Evolutionary conservation across 2,329 filamentous ascomycete genomes (phyloP).

Genomic region (Pseudogymnoascus sp.): DNA sequence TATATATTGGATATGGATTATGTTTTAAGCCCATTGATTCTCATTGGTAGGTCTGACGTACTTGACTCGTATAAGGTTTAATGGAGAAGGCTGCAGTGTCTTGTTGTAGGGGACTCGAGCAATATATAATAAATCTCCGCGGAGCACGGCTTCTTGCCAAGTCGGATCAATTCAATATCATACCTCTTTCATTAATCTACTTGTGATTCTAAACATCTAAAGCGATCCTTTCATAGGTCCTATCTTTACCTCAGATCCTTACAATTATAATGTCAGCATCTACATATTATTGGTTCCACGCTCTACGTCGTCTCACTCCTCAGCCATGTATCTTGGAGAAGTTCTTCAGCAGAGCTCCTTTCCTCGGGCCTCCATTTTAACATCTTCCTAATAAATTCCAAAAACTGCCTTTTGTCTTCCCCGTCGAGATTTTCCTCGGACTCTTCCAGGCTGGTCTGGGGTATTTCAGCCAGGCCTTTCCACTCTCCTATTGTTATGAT

Average conservation of each 20-base stretch:
- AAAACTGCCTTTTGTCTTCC: conserved; percentile 23
- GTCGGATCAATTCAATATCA: too few species aligned
- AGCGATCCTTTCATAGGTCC: background rate
- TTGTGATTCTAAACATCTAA: background rate
- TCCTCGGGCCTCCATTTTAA: conserved; percentile 29
- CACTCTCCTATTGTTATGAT: background rate
- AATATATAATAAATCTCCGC: too few species aligned
- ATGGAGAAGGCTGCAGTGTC: too few species aligned
- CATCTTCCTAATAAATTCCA: conserved; percentile 30
- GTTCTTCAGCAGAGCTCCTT: background rate
- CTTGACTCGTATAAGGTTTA: too few species aligned
- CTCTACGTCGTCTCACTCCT: background rate
- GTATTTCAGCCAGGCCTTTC: background rate
- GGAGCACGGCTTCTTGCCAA: too few species aligned
- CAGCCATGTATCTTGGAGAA: background rate
- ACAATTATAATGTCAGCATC: background rate
- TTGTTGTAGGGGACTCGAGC: too few species aligned
- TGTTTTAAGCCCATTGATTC: too few species aligned
- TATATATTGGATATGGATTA: too few species aligned
- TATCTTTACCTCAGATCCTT: background rate
- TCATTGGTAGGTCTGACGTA: too few species aligned
- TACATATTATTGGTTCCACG: background rate
- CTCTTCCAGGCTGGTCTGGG: background rate
- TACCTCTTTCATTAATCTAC: too few species aligned
- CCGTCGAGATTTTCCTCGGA: conserved; percentile 11